Percentiles rank a stretch among this genome's conserved stretches.
phyloP scores from a whole-genome alignment of 768 basidiomycete species.

The Tylopilus cervinicoccineus region DNA sequence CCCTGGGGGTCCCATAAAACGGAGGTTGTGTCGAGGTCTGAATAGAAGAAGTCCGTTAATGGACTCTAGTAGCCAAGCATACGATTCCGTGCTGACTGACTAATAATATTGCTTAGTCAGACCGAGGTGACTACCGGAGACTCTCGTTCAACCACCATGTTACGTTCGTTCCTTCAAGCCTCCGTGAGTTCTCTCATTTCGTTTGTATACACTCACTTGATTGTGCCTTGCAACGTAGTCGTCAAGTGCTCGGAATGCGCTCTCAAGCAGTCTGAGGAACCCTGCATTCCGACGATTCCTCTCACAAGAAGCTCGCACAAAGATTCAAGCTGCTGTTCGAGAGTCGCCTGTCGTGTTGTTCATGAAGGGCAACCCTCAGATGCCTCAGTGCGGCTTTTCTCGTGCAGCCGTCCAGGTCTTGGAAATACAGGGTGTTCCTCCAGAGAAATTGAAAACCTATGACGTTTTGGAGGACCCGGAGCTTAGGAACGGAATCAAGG shows the following conservation, averaged over 20 bases:
- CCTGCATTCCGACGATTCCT: constrained; percentile 42
- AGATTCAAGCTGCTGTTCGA: constrained; percentile 71
- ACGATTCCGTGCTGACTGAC: too few species aligned
- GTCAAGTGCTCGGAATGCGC: constrained; percentile 5
- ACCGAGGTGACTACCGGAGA: too few species aligned
- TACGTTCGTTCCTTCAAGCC: constrained; percentile 14
- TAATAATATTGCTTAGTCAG: too few species aligned
- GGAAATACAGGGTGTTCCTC: constrained; percentile 74
- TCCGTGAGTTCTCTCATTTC: constrained; percentile 8
- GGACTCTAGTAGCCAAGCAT: too few species aligned
- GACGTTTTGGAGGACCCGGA: constrained; percentile 87
- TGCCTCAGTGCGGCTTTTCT: constrained; percentile 94
- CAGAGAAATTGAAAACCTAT: constrained; percentile 82
- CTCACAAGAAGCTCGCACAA: constrained; percentile 55
- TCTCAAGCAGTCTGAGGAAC: constrained; percentile 5
- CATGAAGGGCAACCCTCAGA: constrained; percentile 92
- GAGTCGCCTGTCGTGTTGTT: constrained; percentile 86
- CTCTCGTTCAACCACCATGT: constrained; percentile 11
- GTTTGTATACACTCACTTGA: not conserved
- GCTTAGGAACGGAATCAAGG: constrained; percentile 84
- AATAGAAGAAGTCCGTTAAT: too few species aligned
- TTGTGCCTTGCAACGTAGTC: constrained; percentile 2
- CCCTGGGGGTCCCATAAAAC: too few species aligned
- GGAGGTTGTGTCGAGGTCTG: too few species aligned
- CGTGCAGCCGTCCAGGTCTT: constrained; percentile 90